Base-by-base conservation (phyloP, 2,329 filamentous ascomycete genomes). In the Fusarium poae region DNA sequence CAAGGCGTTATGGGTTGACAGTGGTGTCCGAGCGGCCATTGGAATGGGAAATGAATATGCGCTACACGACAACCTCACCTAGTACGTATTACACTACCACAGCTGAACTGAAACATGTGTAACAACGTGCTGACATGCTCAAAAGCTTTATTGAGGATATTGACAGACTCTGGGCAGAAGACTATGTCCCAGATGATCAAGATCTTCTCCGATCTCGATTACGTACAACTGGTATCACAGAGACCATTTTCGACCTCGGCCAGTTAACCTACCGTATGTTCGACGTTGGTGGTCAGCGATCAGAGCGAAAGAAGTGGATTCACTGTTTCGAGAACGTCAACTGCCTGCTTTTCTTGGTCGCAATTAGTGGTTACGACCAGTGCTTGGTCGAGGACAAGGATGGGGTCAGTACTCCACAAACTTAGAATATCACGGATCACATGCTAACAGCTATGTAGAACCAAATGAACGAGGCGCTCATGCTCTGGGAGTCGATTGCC, bases 241-340 rank as follows among this genome's bases (percentile, higher is more conserved):
- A 98, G 80, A 97, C 94, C 4, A 88, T 95, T 67, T 98, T 98
- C 79, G 93, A 97, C 78, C 86, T 97, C 16, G 94, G 94, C 65
- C 91, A 95, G 76, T 87, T 97, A 74, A 97, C 94, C 68, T 97
- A 97, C 84, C 90, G 94, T 72, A 97, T 97, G 94, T 97, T 97
- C 82, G 94, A 97, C 77, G 94, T 97, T 45, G 94, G 94, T 86
- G 95, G 94, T 71, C 94, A 97, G 82, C 89, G 94, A 79, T 97
- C 93, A 8, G 94, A 97, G 83, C 91, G 94, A 79, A 97, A 97
- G 91, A 97, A 97, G 89, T 97, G 94, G 94, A 97, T 97, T 75
- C 94, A 97, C 84, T 97, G 94, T 84, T 97, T 97, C 82, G 94
- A 97, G 84, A 97, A 97, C 76, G 94, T 97, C 76, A 94, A 96